These are phyloP conservation scores for Tolypocladium paradoxum DNA, from an alignment of 2,329 filamentous ascomycete genomes.

Conservation along the genomic window DNA sequence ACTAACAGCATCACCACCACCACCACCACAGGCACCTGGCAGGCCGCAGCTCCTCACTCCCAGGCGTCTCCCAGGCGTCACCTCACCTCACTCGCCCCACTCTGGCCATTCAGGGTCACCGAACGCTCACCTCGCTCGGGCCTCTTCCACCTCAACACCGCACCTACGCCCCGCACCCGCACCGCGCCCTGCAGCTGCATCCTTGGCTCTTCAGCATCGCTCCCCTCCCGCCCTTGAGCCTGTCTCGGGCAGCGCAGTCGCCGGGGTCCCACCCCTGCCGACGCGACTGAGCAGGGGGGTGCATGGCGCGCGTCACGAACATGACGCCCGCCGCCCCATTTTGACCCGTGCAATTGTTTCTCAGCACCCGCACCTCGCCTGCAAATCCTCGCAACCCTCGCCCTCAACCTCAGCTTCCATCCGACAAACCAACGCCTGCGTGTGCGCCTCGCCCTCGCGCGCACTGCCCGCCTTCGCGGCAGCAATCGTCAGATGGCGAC, in stretches of 20 bases:
- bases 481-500: conserved; percentile 22
- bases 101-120: no score
- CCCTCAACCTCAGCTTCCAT: conserved; percentile 1
- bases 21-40: no score
- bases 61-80: no score
- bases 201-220: background rate
- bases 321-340: conserved; percentile 26
- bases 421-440: background rate
- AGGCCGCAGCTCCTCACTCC: no score
- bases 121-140: no score
- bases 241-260: no score
- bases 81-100: no score
- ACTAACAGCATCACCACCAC: no score
- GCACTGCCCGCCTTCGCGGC: background rate
- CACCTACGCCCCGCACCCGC: background rate
- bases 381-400: conserved; percentile 1
- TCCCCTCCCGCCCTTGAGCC: background rate
- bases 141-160: background rate
- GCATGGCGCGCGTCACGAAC: conserved; percentile 26
- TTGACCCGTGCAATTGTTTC: conserved; percentile 10
- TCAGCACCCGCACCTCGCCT: conserved; percentile 7
- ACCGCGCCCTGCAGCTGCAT: background rate
- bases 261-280: conserved; percentile 10
- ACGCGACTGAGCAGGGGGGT: conserved; percentile 18
- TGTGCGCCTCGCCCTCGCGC: background rate